Evolutionary conservation across 2,329 filamentous ascomycete genomes (phyloP).

Genomic region (Nemania sp.): DNA sequence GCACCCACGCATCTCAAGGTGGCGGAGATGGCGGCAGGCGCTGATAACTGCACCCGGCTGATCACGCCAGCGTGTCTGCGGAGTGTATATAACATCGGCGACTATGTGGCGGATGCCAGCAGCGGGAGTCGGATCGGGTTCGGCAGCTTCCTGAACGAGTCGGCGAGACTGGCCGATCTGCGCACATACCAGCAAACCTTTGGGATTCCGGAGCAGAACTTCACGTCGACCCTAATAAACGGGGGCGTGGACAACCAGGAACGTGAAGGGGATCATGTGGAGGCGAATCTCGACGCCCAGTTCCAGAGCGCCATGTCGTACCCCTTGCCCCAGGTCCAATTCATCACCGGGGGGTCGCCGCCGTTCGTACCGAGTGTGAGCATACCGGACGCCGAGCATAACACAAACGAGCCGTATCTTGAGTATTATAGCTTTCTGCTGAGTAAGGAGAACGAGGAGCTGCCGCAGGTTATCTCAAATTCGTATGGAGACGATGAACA

Average conservation of each 20-base stretch:
- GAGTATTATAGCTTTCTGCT: conserved; percentile 69
- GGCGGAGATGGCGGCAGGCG: conserved; percentile 6
- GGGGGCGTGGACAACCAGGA: conserved; percentile 57
- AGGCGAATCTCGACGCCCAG: conserved; percentile 39
- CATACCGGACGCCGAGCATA: conserved; percentile 44
- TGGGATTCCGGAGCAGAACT: conserved; percentile 59
- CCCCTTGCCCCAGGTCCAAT: conserved; percentile 32
- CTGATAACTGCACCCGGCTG: conserved; percentile 47
- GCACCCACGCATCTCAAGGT: neutral
- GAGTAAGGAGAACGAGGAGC: conserved; percentile 51
- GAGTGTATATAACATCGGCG: conserved; percentile 61
- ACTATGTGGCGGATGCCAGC: conserved; percentile 58
- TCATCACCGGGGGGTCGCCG: conserved; percentile 41
- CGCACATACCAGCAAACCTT: conserved; percentile 53
- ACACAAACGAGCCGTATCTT: conserved; percentile 74
- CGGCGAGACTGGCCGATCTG: conserved; percentile 61
- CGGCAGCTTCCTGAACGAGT: conserved; percentile 64
- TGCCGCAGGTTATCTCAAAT: conserved; percentile 70
- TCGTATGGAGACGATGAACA: conserved; percentile 74
- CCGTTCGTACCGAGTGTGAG: conserved; percentile 36
- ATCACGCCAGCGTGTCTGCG: conserved; percentile 63
- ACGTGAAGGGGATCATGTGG: conserved; percentile 22
- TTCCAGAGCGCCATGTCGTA: conserved; percentile 34
- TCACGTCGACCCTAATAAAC: conserved; percentile 56
- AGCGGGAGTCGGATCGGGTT: conserved; percentile 64